Evolutionary conservation across 2,329 filamentous ascomycete species (phyloP), one percentile per base, ranked within the genome.

Genomic region (Achaetomium macrosporum): DNA sequence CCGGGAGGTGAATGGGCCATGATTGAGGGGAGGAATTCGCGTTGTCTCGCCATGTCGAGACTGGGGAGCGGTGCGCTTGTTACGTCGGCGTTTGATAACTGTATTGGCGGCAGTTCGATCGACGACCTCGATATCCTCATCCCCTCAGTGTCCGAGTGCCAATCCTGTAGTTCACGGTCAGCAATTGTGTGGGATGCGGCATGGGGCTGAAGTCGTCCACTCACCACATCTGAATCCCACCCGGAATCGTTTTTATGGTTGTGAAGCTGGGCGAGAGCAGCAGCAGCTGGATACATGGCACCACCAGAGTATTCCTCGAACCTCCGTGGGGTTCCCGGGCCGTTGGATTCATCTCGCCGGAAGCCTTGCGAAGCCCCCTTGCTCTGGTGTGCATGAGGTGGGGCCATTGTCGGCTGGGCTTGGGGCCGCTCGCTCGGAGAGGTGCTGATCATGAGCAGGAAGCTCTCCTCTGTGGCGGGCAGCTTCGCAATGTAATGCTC

Each of bases 401-500:
- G 62, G 19, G 57, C 61, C 13, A 69, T 61, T 50, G 63, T 72
- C 55, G 69, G 69, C 53, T 65, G 69, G 47, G 61, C 57, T 41
- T 54, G 65, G 0, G 67, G 65, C 48, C 66, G 63, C 48, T 70
- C 67, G 54, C 61, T 69, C n/a, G 88, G 91, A 58, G 90, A 87
- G 61, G 89, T 90, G 70, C 84, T 95, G 71, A 97, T 89, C 93
- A 97, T 97, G 69, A 96, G 78, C 66, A 88, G 77, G 73, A 99
- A 96, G 83, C 90, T 96, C 74, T 97, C 92, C 72, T 96, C 92
- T 63, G 92, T 99, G 45, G 93, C 93, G 61, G 93, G 92, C 64
- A 97, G 87, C 81, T 97, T 96, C 46, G 93, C 85, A 64, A 99
- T 95, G 74, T 97, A 97, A 71, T 96, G 87, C 70, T 95, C 90